Base-by-base conservation (phyloP, 2,329 filamentous ascomycete genomes). In the Xylariaceae sp. region DNA sequence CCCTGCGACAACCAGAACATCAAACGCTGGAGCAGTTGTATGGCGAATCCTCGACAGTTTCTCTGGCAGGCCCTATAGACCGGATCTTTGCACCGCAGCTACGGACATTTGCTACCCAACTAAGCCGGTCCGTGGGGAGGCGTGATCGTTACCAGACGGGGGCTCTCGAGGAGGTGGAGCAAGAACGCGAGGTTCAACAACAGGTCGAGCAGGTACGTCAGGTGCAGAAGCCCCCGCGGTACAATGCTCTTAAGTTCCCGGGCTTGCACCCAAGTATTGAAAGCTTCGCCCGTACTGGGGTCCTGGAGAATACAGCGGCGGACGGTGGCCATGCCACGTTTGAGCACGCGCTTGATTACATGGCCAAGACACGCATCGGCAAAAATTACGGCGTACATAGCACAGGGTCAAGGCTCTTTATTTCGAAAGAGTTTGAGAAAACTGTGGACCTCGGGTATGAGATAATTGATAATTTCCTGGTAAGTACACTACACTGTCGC, bases 1-100 rank as follows among this genome's bases (percentile, higher is more conserved):
- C 70, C 0, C 61, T 86, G 1, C 71, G 70, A 22, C 76, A 81
- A 39, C 70, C 73, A 0, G 85, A 88, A 56, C 72, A 76, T 0
- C 79, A 82, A 47, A 80, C 79, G 0, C 65, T 88, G 0, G 72
- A 80, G 30, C 70, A 84, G 21, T 70, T 87, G 2, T 88, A 88
- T 55, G 76, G 55, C 45, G 60, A 39, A 40, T 13, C 21, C 5
- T 18, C 37, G 2, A 36, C 32, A 37, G 21, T 0, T 2, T 6
- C 52, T 36, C 34, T n/a, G 12, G 15, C 3, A 22, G 36, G 2
- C 3, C 13, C n/a, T 5, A 36, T 18, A 6, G 29, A 16, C 4
- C 2, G 16, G 0, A 7, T 55, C 19, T 3, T 12, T n/a, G 52
- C 55, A 2, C 16, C 19, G 8, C 36, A 51, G 18, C 19, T 59